Percentiles rank a stretch among this genome's conserved stretches.
phyloP scores from a whole-genome alignment of 2,329 filamentous ascomycete species.

The Curvularia sp. region DNA sequence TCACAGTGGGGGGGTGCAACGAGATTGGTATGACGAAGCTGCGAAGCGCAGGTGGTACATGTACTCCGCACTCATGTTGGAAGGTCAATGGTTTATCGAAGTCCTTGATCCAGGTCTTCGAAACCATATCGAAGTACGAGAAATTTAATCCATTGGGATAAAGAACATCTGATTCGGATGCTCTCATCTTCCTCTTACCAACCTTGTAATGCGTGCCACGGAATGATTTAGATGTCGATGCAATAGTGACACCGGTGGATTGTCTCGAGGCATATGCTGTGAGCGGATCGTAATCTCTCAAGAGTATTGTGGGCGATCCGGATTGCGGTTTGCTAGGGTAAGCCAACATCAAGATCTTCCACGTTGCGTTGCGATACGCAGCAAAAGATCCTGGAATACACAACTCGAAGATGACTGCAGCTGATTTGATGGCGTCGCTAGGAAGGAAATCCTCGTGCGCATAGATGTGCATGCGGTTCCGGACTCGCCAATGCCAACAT shows the following conservation, averaged over 20 bases:
- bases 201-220: constrained; percentile 57
- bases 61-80: constrained; percentile 30
- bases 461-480: constrained; percentile 52
- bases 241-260: constrained; percentile 43
- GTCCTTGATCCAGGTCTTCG: constrained; percentile 50
- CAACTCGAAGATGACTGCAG: constrained; percentile 61
- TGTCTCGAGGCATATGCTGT: constrained; percentile 22
- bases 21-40: constrained; percentile 39
- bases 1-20: constrained; percentile 27
- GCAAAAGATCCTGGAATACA: constrained; percentile 52
- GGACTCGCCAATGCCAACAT: constrained; percentile 49
- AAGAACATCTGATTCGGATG: constrained; percentile 48
- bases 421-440: constrained; percentile 33
- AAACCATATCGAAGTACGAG: constrained; percentile 55
- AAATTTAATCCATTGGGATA: constrained; percentile 57
- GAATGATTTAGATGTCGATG: constrained; percentile 56
- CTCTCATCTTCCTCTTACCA: constrained; percentile 33
- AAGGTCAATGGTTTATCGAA: constrained; percentile 50
- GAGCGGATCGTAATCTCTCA: constrained; percentile 45
- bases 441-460: constrained; percentile 61
- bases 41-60: constrained; percentile 26
- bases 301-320: constrained; percentile 30
- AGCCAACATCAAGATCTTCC: constrained; percentile 55
- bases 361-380: constrained; percentile 60
- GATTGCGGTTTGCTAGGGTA: constrained; percentile 17